These are phyloP conservation scores for Trifolium pratense DNA, from an alignment of 306 rosid genomes.

Conservation along the genomic window DNA sequence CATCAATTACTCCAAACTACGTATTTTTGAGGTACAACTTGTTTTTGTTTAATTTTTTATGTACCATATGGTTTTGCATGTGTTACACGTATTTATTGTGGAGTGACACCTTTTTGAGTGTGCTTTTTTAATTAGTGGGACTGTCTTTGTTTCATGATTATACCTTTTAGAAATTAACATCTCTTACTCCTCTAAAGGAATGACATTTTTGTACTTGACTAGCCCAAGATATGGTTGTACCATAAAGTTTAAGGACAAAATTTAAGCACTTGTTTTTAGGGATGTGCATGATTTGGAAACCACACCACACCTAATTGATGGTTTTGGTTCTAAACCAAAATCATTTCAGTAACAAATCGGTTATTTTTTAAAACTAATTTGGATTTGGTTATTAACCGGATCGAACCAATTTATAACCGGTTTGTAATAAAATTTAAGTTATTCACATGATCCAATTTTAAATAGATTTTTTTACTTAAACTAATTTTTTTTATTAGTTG, in stretches of 20 bases:
- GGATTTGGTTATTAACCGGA: too few relatives aligned
- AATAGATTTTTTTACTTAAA: too few relatives aligned
- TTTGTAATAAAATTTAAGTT: too few relatives aligned
- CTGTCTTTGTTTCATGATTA: constrained; percentile 1
- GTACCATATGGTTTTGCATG: constrained; percentile 1
- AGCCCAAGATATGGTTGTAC: background rate
- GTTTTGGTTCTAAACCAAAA: too few relatives aligned
- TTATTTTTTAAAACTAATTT: too few relatives aligned
- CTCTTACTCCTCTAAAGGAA: background rate
- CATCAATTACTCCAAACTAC: constrained; percentile 88
- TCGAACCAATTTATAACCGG: too few relatives aligned
- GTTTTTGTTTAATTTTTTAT: background rate
- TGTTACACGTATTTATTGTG: constrained; percentile 23
- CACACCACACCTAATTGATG: too few relatives aligned
- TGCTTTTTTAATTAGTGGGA: background rate
- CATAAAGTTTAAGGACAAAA: background rate
- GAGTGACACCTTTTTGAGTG: constrained; percentile 8
- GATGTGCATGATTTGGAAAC: too few relatives aligned
- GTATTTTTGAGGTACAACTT: constrained; percentile 78
- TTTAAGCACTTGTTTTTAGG: too few relatives aligned
- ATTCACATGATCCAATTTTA: too few relatives aligned
- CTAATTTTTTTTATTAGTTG: too few relatives aligned
- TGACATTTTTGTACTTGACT: background rate
- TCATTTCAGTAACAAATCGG: too few relatives aligned
- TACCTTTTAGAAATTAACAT: background rate